These are phyloP conservation scores for Metrosideros polymorpha DNA, from an alignment of 441 rosid genomes.

Conservation along the genomic window DNA sequence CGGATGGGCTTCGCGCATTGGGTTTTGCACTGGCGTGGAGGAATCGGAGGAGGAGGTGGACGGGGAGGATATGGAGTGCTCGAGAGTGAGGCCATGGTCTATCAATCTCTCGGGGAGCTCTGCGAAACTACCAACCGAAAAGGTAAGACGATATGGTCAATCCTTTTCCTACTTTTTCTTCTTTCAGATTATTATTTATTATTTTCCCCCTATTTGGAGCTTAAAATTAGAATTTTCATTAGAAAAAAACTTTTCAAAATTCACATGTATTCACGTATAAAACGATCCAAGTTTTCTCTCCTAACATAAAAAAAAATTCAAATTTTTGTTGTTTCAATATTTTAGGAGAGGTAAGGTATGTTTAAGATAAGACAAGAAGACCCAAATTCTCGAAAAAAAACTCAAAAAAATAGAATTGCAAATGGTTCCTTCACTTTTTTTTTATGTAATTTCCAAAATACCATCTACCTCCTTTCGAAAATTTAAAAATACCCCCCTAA, in stretches of 20 bases:
- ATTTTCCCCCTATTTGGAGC: not conserved
- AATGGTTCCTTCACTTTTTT: not conserved
- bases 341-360: not conserved
- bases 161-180: not conserved
- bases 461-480: not conserved
- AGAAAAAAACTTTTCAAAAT: rapidly evolving
- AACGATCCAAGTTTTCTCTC: not conserved
- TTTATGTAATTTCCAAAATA: not conserved
- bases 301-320: not conserved
- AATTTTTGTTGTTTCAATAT: not conserved
- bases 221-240: not conserved
- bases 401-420: not conserved
- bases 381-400: not conserved
- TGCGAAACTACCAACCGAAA: not conserved
- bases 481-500: not conserved
- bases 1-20: not conserved
- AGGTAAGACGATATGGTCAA: not conserved
- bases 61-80: not conserved
- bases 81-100: not conserved
- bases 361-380: not conserved
- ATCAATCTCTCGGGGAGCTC: not conserved
- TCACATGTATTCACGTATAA: not conserved
- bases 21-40: not conserved
- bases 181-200: not conserved
- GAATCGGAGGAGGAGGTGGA: not conserved